phyloP scores from a whole-genome alignment of 495 filamentous ascomycete genomes.

The Penicillium longicatenatum region DNA sequence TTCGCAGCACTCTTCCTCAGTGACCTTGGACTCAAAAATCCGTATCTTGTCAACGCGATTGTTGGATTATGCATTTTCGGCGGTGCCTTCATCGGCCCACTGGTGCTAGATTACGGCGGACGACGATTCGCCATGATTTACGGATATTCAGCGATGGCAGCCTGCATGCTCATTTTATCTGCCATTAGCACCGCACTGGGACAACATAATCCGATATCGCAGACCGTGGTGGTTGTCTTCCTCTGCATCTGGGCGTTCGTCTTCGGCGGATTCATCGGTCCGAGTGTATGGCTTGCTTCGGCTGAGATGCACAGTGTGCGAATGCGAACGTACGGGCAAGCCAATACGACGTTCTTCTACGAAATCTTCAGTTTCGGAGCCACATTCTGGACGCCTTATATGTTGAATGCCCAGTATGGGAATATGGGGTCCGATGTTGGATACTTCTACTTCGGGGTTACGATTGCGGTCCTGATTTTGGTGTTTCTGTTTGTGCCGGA shows the following conservation, averaged over 20 bases:
- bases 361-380: conserved; percentile 31
- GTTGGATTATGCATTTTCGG: conserved; percentile 30
- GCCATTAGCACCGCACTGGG: conserved; percentile 24
- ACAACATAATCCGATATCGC: background rate
- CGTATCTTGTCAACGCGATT: conserved; percentile 32
- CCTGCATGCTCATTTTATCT: conserved; percentile 31
- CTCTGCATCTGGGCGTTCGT: conserved; percentile 33
- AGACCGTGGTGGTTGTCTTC: conserved; percentile 25
- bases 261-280: conserved; percentile 29
- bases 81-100: conserved; percentile 25
- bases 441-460: conserved; percentile 32
- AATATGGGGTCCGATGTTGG: conserved; percentile 33
- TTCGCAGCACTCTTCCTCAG: conserved; percentile 28
- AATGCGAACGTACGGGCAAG: conserved; percentile 34
- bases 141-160: conserved; percentile 27
- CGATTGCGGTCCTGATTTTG: conserved; percentile 16
- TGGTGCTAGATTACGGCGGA: conserved; percentile 31
- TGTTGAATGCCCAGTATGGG: conserved; percentile 27
- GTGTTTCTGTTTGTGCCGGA: conserved; percentile 30
- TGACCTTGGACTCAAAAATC: conserved; percentile 26
- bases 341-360: conserved; percentile 26
- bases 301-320: conserved; percentile 35
- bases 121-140: conserved; percentile 23
- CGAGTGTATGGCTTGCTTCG: conserved; percentile 21
- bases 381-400: conserved; percentile 34